These are phyloP conservation scores for Candida maris DNA, from an alignment of 805 yeast species.

Conservation along the genomic window DNA sequence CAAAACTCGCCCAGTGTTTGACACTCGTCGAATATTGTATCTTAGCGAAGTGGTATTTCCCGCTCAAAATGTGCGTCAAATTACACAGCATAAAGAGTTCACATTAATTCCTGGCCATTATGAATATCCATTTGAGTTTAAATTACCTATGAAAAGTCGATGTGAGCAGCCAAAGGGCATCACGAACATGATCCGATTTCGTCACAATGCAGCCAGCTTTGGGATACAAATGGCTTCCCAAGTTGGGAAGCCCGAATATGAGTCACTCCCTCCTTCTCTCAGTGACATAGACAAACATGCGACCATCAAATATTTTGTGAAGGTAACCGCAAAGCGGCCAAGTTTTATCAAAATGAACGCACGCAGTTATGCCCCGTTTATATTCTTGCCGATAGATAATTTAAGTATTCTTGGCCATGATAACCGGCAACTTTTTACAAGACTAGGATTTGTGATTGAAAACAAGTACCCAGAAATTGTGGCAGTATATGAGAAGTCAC, in stretches of 20 bases:
- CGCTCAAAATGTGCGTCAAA: conserved; percentile 44
- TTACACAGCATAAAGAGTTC: conserved; percentile 40
- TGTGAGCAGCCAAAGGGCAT: conserved; percentile 27
- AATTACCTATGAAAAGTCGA: conserved; percentile 40
- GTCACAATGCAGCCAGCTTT: conserved; percentile 6
- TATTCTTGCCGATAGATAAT: conserved; percentile 47
- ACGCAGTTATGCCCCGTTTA: conserved; percentile 47
- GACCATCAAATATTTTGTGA: conserved; percentile 49
- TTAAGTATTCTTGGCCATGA: conserved; percentile 25
- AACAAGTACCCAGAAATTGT: conserved; percentile 43
- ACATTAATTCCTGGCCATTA: conserved; percentile 50
- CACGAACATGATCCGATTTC: conserved; percentile 10
- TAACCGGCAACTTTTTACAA: conserved; percentile 40
- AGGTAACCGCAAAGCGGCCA: conserved; percentile 56
- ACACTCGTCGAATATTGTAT: conserved; percentile 45
- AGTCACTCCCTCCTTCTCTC: conserved; percentile 26
- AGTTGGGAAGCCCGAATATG: conserved; percentile 14
- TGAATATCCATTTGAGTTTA: conserved; percentile 45
- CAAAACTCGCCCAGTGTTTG: conserved; percentile 19
- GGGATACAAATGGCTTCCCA: conserved; percentile 10
- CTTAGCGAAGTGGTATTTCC: conserved; percentile 51
- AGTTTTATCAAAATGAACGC: conserved; percentile 45
- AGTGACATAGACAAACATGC: conserved; percentile 28
- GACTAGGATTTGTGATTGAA: conserved; percentile 38
- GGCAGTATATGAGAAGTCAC: conserved; percentile 31